Evolutionary conservation across 1,284 basidiomycete genomes (phyloP), one percentile per base, ranked within the genome.

Genomic region (Hemileia vastatrix): DNA sequence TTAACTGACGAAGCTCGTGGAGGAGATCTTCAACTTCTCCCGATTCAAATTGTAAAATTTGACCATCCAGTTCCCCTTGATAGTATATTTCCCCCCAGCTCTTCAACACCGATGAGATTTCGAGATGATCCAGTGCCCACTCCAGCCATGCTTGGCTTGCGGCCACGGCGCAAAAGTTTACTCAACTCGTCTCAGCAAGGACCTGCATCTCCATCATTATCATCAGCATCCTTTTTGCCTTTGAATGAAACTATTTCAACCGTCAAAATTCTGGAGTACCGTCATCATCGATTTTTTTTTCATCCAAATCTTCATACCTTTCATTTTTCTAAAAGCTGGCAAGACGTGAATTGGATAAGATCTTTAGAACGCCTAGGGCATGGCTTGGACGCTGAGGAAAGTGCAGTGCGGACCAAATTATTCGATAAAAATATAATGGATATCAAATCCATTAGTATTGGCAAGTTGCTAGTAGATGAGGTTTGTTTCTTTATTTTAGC

Each of bases 381-480:
- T 50, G 91, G 90, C 2, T 74, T 94, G 3, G 76, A 78, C 21
- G 77, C 80, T 64, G 65, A 72, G 47, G 80, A 81, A 1, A 81
- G 84, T 57, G 75, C 80, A 36, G 89, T 94, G 68, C 82, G 93
- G 24, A 73, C 79, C 19, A 80, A 80, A 0, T 72, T 98, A 24
- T 98, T 97, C 76, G 92, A 90, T 3, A 78, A 79, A 31, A 99
- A 99, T 73, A 79, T 86, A 56, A 89, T 99, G 66, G 90, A 98
- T 70, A 89, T 99, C 56, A 85, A 88, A 70, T 88, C 84, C 13
- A 96, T 95, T 77, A 86, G 88, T 0, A 84, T 86, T 1, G 67
- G 84, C n/a, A 81, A 84, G 23, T 81, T 99, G 1, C 80, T 98
- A 9, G 79, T 97, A 45, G 92, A 98, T 70, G 95, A 96, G 81